A percentile compares a stretch with the other conserved stretches of the same genome.
Conservation (phyloP, 1,139 yeast species). For the Eremothecium cymbalariae region DNA sequence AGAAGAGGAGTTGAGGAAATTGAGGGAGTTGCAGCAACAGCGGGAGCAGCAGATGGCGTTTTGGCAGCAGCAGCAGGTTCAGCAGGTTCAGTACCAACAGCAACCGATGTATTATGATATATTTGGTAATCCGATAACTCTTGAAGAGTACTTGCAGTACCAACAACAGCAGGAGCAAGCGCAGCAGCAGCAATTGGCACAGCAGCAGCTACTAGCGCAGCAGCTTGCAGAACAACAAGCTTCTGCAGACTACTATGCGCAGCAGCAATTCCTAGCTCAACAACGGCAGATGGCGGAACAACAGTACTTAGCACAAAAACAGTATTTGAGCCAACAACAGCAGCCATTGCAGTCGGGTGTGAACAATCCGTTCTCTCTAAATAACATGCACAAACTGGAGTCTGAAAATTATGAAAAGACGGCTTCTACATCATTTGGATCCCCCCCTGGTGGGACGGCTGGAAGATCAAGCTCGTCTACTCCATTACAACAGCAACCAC, state of each 20-base stretch:
- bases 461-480: constrained; percentile 2
- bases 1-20: constrained; percentile 72
- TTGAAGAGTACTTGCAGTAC: constrained; percentile 34
- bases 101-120: constrained; percentile 46
- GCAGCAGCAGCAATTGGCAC: constrained; percentile 30
- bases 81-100: constrained; percentile 35
- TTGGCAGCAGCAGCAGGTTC: constrained; percentile 40
- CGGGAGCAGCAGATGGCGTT: constrained; percentile 35
- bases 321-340: constrained; percentile 18
- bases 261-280: constrained; percentile 42
- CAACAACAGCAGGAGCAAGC: constrained; percentile 39
- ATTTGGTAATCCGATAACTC: constrained; percentile 70
- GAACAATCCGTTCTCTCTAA: constrained; percentile 82
- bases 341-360: constrained; percentile 64
- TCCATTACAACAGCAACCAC: constrained; percentile 11
- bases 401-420: not conserved
- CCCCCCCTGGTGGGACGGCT: not conserved
- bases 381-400: constrained; percentile 11
- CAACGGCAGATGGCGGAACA: constrained; percentile 30
- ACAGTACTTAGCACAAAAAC: constrained; percentile 25
- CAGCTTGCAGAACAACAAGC: constrained; percentile 21
- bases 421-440: not conserved
- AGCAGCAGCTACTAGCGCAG: constrained; percentile 20
- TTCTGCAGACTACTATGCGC: constrained; percentile 38
- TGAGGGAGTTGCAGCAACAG: constrained; percentile 42